phyloP scores from a whole-genome alignment of 2,329 filamentous ascomycete genomes.

The Lachnellula suecica region DNA sequence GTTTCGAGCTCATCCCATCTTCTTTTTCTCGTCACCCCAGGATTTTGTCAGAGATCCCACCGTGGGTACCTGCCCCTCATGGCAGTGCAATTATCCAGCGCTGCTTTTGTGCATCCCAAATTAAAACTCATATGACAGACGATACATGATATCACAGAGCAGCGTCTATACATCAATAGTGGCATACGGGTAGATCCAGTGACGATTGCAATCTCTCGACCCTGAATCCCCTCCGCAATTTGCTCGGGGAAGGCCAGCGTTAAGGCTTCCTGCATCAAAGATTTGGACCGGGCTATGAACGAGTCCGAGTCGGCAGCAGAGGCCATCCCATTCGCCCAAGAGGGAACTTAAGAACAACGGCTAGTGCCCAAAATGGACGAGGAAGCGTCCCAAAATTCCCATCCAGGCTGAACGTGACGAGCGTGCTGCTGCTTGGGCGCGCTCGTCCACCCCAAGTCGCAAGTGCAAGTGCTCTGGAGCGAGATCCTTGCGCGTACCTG shows the following conservation, averaged over 20 bases:
- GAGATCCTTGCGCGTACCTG: conserved; percentile 23
- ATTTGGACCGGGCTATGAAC: neutral
- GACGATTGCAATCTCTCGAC: neutral
- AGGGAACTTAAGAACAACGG: neutral
- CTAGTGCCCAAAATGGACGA: neutral
- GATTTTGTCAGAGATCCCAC: neutral
- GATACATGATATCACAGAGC: neutral
- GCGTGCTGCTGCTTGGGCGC: neutral
- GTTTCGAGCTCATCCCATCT: neutral
- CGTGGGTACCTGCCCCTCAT: neutral
- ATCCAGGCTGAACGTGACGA: neutral
- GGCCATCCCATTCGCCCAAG: neutral
- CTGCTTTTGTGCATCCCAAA: conserved; percentile 9
- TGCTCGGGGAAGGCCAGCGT: neutral
- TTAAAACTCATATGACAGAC: neutral
- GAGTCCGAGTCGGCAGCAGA: neutral
- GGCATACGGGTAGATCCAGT: neutral
- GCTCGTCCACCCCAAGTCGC: neutral
- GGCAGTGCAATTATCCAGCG: conserved; percentile 8
- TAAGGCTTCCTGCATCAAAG: conserved; percentile 10
- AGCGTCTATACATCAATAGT: neutral
- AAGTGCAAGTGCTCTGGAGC: conserved; percentile 1
- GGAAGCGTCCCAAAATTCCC: neutral
- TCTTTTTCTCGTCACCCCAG: neutral
- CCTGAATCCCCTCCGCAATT: neutral